Evolutionary conservation across 2,329 filamentous ascomycete species (phyloP).

Genomic region (Ascochyta koolunga): DNA sequence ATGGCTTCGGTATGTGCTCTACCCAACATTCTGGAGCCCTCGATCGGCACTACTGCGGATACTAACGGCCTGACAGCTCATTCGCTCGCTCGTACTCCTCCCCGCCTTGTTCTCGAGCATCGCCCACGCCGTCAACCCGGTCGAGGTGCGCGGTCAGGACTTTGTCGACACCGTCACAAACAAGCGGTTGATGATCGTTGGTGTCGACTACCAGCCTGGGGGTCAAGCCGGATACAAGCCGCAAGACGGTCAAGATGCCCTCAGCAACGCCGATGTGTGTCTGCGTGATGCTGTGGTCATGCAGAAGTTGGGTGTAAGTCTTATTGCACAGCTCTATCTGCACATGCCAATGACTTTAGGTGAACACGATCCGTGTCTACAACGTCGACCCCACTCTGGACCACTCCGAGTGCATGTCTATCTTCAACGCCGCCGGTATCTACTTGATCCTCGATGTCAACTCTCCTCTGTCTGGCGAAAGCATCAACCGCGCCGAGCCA

Average conservation of each 20-base stretch:
- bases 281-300: conserved; percentile 68
- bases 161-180: conserved; percentile 65
- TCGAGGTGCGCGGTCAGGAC: conserved; percentile 64
- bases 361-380: conserved; percentile 71
- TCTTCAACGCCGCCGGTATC: conserved; percentile 70
- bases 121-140: conserved; percentile 60
- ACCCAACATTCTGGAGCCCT: conserved; percentile 8
- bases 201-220: conserved; percentile 67
- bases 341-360: conserved; percentile 5
- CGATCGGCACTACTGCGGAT: conserved; percentile 7
- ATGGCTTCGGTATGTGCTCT: conserved; percentile 18
- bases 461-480: conserved; percentile 62
- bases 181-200: conserved; percentile 66
- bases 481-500: conserved; percentile 62
- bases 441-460: conserved; percentile 72
- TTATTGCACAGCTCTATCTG: not conserved
- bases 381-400: conserved; percentile 65
- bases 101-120: conserved; percentile 49
- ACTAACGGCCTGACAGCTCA: conserved; percentile 30
- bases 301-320: conserved; percentile 61
- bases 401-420: conserved; percentile 66
- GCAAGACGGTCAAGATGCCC: conserved; percentile 57
- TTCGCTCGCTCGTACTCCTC: conserved; percentile 34
- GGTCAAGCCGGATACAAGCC: conserved; percentile 64
- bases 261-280: conserved; percentile 64